Percentiles rank a stretch among this genome's conserved stretches.
phyloP scores from a whole-genome alignment of 495 filamentous ascomycete species.

The Tuber melanosporum region DNA sequence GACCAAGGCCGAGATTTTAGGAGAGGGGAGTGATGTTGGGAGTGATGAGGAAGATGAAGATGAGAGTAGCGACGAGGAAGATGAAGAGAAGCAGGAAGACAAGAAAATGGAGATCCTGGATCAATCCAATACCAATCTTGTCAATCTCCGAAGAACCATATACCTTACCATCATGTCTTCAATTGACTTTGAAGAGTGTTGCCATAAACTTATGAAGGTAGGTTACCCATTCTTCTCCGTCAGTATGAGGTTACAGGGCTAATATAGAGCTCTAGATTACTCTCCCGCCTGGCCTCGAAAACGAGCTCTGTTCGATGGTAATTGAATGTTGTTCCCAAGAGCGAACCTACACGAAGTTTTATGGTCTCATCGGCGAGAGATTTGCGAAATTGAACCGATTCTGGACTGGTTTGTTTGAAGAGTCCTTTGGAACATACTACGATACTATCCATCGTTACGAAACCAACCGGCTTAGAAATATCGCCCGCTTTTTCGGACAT shows the following conservation, averaged over 20 bases:
- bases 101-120: conserved; percentile 89
- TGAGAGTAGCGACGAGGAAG: conserved; percentile 70
- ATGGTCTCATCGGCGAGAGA: conserved; percentile 84
- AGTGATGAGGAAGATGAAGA: conserved; percentile 66
- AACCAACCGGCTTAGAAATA: conserved; percentile 87
- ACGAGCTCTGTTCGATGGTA: conserved; percentile 90
- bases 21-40: conserved; percentile 71
- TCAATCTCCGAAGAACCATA: conserved; percentile 87
- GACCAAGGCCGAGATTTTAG: conserved; percentile 86
- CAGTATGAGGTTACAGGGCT: conserved; percentile 8
- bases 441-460: conserved; percentile 96
- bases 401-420: conserved; percentile 87
- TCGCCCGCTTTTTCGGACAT: conserved; percentile 91
- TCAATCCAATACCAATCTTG: conserved; percentile 88
- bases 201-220: conserved; percentile 86
- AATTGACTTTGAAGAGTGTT: conserved; percentile 89
- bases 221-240: background rate
- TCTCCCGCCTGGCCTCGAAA: conserved; percentile 78
- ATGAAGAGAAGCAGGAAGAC: conserved; percentile 58
- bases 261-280: conserved; percentile 49
- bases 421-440: conserved; percentile 85
- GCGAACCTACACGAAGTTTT: conserved; percentile 93
- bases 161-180: conserved; percentile 96
- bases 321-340: conserved; percentile 94
- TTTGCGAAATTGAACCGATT: conserved; percentile 92